Conservation (phyloP, 768 basidiomycete species). For the Pilatotrama ljubarskyi region DNA sequence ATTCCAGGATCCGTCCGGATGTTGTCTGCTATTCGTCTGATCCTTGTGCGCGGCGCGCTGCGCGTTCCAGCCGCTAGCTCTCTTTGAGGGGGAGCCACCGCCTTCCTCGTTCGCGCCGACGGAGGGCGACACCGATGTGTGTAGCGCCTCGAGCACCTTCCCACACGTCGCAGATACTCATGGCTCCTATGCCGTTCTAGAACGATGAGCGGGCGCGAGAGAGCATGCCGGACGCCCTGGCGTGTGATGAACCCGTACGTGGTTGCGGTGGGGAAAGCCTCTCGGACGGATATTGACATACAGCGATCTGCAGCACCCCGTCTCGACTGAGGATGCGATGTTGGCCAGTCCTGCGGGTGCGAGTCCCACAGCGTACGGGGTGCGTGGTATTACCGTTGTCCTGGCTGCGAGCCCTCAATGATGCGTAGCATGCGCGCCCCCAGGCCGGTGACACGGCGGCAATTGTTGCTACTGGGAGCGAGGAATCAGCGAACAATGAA, state of each 20-base stretch:
- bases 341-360: neutral
- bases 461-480: neutral
- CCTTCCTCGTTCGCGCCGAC: conserved; percentile 24
- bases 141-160: neutral
- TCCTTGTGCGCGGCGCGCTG: neutral
- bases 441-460: neutral
- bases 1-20: neutral
- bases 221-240: neutral
- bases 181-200: neutral
- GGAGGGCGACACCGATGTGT: conserved; percentile 15
- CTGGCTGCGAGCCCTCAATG: neutral
- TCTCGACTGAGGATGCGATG: neutral
- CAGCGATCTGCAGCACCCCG: conserved; percentile 3
- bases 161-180: neutral
- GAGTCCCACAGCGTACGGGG: neutral
- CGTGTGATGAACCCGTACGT: neutral
- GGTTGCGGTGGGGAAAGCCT: neutral
- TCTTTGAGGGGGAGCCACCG: conserved; percentile 24
- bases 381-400: neutral
- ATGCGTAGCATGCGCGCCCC: neutral
- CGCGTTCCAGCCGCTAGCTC: conserved; percentile 13
- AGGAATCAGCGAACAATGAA: neutral
- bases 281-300: neutral
- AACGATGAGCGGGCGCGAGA: conserved; percentile 3
- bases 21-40: neutral